Percentiles rank a stretch among this genome's conserved stretches.
phyloP scores from a whole-genome alignment of 345 rosid species.

The Raphanus raphanistrum region DNA sequence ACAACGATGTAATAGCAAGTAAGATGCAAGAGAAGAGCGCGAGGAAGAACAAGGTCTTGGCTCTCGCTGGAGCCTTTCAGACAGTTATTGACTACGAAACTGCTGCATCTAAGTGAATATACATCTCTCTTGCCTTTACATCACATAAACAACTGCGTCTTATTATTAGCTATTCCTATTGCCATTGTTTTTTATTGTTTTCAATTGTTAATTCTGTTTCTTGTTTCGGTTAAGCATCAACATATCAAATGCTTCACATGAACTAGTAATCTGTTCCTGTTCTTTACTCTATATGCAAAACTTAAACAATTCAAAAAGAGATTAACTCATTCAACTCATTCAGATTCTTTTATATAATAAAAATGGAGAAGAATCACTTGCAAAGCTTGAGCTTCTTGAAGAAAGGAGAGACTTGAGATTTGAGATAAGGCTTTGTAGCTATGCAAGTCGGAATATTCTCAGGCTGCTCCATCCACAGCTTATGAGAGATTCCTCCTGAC shows the following conservation, averaged over 20 bases:
- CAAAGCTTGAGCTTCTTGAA: conserved; percentile 82
- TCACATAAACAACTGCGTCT: conserved; percentile 9
- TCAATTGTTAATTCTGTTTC: not conserved
- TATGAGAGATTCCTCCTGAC: conserved; percentile 64
- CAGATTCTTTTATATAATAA: not conserved
- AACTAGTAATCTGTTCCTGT: not conserved
- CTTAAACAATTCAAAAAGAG: conserved; percentile 7
- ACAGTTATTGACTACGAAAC: conserved; percentile 84
- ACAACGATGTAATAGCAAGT: conserved; percentile 78
- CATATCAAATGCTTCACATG: conserved; percentile 10
- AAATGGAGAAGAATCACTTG: conserved; percentile 47
- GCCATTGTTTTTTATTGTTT: conserved; percentile 9
- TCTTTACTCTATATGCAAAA: not conserved
- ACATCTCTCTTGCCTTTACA: conserved; percentile 9
- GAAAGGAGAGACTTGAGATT: conserved; percentile 53
- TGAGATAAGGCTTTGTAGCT: conserved; percentile 78
- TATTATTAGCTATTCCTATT: conserved; percentile 17
- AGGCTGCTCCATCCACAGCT: conserved; percentile 89
- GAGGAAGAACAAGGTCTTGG: conserved; percentile 80
- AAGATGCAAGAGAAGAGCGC: conserved; percentile 57
- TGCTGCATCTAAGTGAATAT: conserved; percentile 46
- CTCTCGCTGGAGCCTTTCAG: conserved; percentile 90
- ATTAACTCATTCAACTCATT: not conserved
- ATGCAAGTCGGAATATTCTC: conserved; percentile 87
- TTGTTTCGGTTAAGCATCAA: conserved; percentile 7